Percentiles rank a stretch among this genome's conserved stretches.
Conservation (phyloP, 2,329 filamentous ascomycete species). For the Fusarium sp. region DNA sequence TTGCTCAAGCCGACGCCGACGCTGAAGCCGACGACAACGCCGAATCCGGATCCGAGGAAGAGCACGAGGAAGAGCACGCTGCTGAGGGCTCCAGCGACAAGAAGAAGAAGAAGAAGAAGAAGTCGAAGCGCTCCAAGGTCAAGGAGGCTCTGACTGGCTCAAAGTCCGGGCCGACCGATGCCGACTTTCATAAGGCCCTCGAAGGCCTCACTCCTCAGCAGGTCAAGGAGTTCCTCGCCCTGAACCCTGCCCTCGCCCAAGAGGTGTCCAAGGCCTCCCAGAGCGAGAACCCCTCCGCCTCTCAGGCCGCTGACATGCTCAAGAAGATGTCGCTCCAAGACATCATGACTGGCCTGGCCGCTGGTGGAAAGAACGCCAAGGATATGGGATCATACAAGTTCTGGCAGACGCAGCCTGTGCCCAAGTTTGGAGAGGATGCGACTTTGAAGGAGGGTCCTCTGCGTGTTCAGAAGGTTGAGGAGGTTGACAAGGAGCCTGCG, state of each 20-base stretch:
- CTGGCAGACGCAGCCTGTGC: conserved; percentile 97
- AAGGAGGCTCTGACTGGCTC: conserved; percentile 60
- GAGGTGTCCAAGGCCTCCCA: conserved; percentile 61
- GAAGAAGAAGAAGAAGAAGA: conserved; percentile 73
- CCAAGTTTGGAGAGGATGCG: conserved; percentile 76
- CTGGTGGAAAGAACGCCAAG: conserved; percentile 89
- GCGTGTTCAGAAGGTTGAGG: conserved; percentile 80
- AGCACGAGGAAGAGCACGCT: conserved; percentile 55
- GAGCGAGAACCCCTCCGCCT: conserved; percentile 54
- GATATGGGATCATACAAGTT: conserved; percentile 99
- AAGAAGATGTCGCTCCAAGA: conserved; percentile 77
- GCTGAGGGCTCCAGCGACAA: conserved; percentile 53
- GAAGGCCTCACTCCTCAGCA: conserved; percentile 68
- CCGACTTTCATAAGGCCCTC: conserved; percentile 65
- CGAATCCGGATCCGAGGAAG: conserved; percentile 61
- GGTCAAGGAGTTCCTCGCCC: conserved; percentile 74
- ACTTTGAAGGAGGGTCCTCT: conserved; percentile 84
- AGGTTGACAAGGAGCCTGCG: conserved; percentile 82
- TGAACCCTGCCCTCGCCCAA: conserved; percentile 79
- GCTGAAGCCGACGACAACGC: conserved; percentile 64
- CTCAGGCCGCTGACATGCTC: conserved; percentile 65
- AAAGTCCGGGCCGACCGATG: conserved; percentile 51
- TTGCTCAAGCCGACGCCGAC: conserved; percentile 53
- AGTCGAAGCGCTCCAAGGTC: conserved; percentile 74
- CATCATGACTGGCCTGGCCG: conserved; percentile 79